Conservation (phyloP, 768 basidiomycete species). For the Leccinum boreale region DNA sequence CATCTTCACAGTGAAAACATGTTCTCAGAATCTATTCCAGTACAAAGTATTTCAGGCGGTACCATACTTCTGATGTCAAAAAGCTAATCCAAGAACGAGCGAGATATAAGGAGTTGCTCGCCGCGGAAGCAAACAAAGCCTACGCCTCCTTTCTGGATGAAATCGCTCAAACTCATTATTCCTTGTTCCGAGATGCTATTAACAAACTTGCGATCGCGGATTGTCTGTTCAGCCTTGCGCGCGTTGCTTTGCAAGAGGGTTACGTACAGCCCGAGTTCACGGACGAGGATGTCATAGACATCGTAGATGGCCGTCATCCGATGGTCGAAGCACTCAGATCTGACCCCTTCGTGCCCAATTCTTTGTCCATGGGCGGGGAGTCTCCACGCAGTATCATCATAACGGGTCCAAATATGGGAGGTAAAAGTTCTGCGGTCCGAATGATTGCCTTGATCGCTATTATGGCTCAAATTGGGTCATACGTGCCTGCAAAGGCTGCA, state of each 20-base stretch:
- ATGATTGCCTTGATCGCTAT: slow-evolving; percentile 75
- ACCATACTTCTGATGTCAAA: slow-evolving; percentile 67
- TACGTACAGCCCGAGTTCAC: slow-evolving; percentile 79
- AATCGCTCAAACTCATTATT: slow-evolving; percentile 67
- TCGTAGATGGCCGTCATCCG: slow-evolving; percentile 86
- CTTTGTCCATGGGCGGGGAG: slow-evolving; percentile 58
- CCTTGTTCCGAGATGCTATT: slow-evolving; percentile 66
- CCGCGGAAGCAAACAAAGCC: slow-evolving; percentile 62
- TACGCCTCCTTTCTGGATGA: slow-evolving; percentile 67
- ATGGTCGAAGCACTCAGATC: slow-evolving; percentile 80
- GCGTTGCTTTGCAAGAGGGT: slow-evolving; percentile 68
- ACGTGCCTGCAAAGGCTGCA: slow-evolving; percentile 78
- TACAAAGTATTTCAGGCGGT: slow-evolving; percentile 70
- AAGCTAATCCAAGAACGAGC: slow-evolving; percentile 66
- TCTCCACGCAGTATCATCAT: slow-evolving; percentile 61
- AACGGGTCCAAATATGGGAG: slow-evolving; percentile 86
- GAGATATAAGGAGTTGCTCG: slow-evolving; percentile 68
- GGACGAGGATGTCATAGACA: slow-evolving; percentile 63
- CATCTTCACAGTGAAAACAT: neutral
- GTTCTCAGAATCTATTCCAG: slow-evolving; percentile 34
- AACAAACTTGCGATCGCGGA: slow-evolving; percentile 82
- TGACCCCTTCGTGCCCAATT: slow-evolving; percentile 87
- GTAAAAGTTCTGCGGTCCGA: slow-evolving; percentile 80
- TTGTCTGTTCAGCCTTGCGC: slow-evolving; percentile 82
- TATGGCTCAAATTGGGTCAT: slow-evolving; percentile 87